These are phyloP conservation scores for Albifimbria verrucaria DNA, from an alignment of 2,329 filamentous ascomycete species.

Conservation along the genomic window DNA sequence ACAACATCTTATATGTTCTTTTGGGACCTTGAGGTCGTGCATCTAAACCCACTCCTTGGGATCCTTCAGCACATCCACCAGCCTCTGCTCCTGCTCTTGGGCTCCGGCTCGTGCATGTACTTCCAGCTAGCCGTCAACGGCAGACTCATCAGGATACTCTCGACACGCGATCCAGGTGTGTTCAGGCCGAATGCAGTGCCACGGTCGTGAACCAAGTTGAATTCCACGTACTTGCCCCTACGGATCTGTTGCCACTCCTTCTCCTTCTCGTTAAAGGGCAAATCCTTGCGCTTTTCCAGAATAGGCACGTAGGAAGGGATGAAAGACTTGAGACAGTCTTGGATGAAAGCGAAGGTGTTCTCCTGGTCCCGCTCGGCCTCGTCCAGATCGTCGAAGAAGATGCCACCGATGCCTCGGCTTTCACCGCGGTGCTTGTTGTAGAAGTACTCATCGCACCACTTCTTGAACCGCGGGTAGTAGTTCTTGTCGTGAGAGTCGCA, in stretches of 20 bases:
- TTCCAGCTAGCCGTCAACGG: slow-evolving; percentile 90
- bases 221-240: slow-evolving; percentile 94
- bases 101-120: slow-evolving; percentile 88
- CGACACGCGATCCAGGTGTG: slow-evolving; percentile 84
- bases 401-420: slow-evolving; percentile 83
- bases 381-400: slow-evolving; percentile 98
- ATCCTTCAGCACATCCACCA: slow-evolving; percentile 68
- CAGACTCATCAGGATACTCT: slow-evolving; percentile 97
- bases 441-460: slow-evolving; percentile 98
- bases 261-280: slow-evolving; percentile 81
- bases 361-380: slow-evolving; percentile 82
- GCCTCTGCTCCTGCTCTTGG: slow-evolving; percentile 72
- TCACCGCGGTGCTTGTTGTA: slow-evolving; percentile 88
- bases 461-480: slow-evolving; percentile 94
- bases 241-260: slow-evolving; percentile 97
- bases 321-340: slow-evolving; percentile 82
- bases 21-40: not conserved
- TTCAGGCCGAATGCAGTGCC: slow-evolving; percentile 93
- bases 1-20: not conserved
- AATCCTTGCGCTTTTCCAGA: slow-evolving; percentile 81
- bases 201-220: slow-evolving; percentile 95
- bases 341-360: slow-evolving; percentile 83
- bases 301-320: slow-evolving; percentile 89
- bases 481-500: slow-evolving; percentile 90
- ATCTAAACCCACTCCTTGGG: slow-evolving; percentile 64